These are phyloP conservation scores for Podospora comata DNA, from an alignment of 495 filamentous ascomycete genomes.

Conservation along the genomic window DNA sequence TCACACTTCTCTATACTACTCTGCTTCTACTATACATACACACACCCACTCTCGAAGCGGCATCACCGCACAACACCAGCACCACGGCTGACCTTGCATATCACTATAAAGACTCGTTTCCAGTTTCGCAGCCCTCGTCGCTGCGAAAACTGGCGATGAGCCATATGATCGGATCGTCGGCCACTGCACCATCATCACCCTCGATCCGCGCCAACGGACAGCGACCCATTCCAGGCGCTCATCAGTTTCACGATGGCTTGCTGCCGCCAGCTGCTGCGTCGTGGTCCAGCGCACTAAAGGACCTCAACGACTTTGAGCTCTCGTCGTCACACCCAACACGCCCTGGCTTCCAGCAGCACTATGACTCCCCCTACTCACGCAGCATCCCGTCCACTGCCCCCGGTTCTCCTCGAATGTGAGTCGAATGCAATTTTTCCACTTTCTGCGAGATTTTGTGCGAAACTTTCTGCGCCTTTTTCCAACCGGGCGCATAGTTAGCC, in stretches of 20 bases:
- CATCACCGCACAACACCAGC: conserved; percentile 13
- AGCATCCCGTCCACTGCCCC: conserved; percentile 55
- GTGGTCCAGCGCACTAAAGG: conserved; percentile 37
- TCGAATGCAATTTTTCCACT: conserved; percentile 8
- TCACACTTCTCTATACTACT: background rate
- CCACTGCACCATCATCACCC: conserved; percentile 34
- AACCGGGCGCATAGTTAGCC: background rate
- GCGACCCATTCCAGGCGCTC: background rate
- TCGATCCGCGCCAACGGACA: conserved; percentile 25
- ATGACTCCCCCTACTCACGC: conserved; percentile 46
- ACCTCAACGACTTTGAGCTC: conserved; percentile 33
- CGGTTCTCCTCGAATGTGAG: conserved; percentile 53
- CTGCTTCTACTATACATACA: conserved; percentile 7
- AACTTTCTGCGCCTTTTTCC: background rate
- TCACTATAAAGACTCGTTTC: conserved; percentile 27
- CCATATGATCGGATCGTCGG: conserved; percentile 32
- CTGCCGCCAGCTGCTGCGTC: conserved; percentile 31
- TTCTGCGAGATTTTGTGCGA: conserved; percentile 5
- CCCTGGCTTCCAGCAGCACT: conserved; percentile 27
- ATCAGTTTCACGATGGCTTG: conserved; percentile 20
- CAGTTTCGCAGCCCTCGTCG: conserved; percentile 39
- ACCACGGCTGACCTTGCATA: conserved; percentile 27
- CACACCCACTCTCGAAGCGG: conserved; percentile 4
- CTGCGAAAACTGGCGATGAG: conserved; percentile 54
- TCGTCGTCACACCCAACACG: conserved; percentile 13